Percentiles rank a stretch among this genome's conserved stretches.
Conservation (phyloP, 164 flowering plant genomes). For the Sedum album region DNA sequence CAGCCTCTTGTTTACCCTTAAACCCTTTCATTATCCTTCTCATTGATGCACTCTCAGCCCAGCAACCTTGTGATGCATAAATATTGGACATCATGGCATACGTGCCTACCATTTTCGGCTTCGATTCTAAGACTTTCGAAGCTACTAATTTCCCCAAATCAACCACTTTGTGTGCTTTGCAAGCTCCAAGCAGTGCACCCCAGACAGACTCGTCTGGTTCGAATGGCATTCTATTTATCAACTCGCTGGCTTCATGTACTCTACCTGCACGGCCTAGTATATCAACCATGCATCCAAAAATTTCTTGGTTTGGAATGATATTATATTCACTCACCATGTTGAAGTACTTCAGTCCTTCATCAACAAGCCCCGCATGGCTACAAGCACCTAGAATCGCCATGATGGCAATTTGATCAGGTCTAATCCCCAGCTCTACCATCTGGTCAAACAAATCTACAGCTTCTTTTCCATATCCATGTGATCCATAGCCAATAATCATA, state of each 20-base stretch:
- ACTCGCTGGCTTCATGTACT: slow-evolving; percentile 54
- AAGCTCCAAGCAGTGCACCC: slow-evolving; percentile 89
- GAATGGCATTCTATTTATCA: slow-evolving; percentile 60
- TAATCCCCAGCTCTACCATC: slow-evolving; percentile 53
- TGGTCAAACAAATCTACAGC: slow-evolving; percentile 58
- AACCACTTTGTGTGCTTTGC: slow-evolving; percentile 48
- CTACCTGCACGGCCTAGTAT: slow-evolving; percentile 78
- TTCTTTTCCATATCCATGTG: slow-evolving; percentile 72
- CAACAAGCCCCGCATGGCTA: slow-evolving; percentile 79
- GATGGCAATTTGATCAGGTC: slow-evolving; percentile 56
- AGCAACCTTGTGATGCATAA: slow-evolving; percentile 67
- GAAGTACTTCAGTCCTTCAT: slow-evolving; percentile 60
- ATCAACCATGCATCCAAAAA: slow-evolving; percentile 80
- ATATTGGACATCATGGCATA: slow-evolving; percentile 53
- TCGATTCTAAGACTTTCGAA: slow-evolving; percentile 29
- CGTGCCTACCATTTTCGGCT: slow-evolving; percentile 43
- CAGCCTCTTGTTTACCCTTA: slow-evolving; percentile 54
- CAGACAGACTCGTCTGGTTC: slow-evolving; percentile 63
- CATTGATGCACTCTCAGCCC: slow-evolving; percentile 59
- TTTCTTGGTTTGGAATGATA: slow-evolving; percentile 47
- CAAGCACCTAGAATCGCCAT: slow-evolving; percentile 69
- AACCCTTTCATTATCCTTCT: slow-evolving; percentile 49
- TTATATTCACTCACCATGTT: slow-evolving; percentile 35
- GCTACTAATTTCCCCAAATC: slow-evolving; percentile 53
- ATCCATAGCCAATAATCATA: slow-evolving; percentile 83